Percentiles rank a stretch among this genome's conserved stretches.
These are phyloP conservation scores for Trametes coccinea DNA, from an alignment of 768 basidiomycete genomes.

Conservation along the genomic window DNA sequence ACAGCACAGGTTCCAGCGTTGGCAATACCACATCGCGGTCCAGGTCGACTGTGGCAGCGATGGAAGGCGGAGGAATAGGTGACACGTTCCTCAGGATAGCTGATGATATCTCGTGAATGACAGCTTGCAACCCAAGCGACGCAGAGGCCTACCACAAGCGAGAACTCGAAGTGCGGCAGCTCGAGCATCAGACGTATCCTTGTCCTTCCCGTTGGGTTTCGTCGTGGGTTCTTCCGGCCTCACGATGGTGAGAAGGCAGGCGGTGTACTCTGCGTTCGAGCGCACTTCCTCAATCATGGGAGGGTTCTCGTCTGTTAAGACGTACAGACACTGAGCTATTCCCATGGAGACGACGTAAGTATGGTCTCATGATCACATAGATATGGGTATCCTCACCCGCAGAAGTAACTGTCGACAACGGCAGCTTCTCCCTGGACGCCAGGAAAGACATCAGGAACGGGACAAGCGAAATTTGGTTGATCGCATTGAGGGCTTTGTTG, in stretches of 20 bases:
- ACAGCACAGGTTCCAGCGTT: conserved; percentile 64
- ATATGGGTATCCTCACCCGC: conserved; percentile 56
- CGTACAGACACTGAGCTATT: conserved; percentile 88
- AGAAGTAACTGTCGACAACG: conserved; percentile 70
- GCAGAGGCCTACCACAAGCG: conserved; percentile 56
- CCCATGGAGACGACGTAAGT: conserved; percentile 16
- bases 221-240: conserved; percentile 35
- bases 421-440: conserved; percentile 64
- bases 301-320: conserved; percentile 89
- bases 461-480: conserved; percentile 76
- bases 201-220: conserved; percentile 40
- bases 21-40: conserved; percentile 75
- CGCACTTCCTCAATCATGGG: conserved; percentile 68
- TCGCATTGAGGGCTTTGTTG: conserved; percentile 85
- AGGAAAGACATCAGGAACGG: conserved; percentile 94
- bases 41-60: conserved; percentile 61
- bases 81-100: conserved; percentile 77
- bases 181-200: conserved; percentile 49
- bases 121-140: conserved; percentile 4
- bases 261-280: conserved; percentile 56
- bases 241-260: conserved; percentile 66
- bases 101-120: conserved; percentile 31
- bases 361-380: not conserved
- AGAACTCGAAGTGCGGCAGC: conserved; percentile 60
- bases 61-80: conserved; percentile 70